A percentile compares a stretch with the other conserved stretches of the same genome.
These are phyloP conservation scores for Sarcodon aspratus DNA, from an alignment of 768 basidiomycete genomes.

Conservation along the genomic window DNA sequence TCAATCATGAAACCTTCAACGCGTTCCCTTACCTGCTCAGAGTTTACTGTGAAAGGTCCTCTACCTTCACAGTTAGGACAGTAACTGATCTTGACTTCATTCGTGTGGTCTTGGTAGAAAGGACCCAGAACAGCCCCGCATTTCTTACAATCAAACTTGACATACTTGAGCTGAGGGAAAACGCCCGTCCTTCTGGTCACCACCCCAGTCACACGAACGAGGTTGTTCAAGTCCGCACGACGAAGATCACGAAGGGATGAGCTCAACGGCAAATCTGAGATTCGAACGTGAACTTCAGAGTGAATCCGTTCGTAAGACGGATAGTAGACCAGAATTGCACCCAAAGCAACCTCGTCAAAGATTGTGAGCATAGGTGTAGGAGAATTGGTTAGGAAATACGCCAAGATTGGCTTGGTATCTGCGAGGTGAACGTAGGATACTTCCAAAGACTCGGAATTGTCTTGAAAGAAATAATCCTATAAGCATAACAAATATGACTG, in stretches of 20 bases:
- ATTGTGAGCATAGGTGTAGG: slow-evolving; percentile 88
- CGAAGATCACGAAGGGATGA: slow-evolving; percentile 90
- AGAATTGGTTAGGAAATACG: slow-evolving; percentile 95
- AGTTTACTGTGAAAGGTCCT: slow-evolving; percentile 94
- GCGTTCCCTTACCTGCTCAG: slow-evolving; percentile 66
- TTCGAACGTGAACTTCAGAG: slow-evolving; percentile 94
- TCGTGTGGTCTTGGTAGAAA: slow-evolving; percentile 94
- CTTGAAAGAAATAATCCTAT: slow-evolving; percentile 27
- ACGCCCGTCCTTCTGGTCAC: slow-evolving; percentile 94
- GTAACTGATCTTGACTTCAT: slow-evolving; percentile 88
- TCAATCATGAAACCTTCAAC: background rate
- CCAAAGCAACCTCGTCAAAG: slow-evolving; percentile 91
- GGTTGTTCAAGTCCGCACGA: slow-evolving; percentile 84
- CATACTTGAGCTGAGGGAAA: slow-evolving; percentile 98
- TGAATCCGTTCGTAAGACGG: slow-evolving; percentile 96
- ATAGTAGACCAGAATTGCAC: slow-evolving; percentile 91
- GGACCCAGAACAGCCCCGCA: slow-evolving; percentile 92
- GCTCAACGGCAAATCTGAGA: slow-evolving; percentile 85
- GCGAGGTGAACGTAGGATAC: slow-evolving; percentile 95
- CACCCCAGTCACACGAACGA: slow-evolving; percentile 91
- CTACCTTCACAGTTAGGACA: slow-evolving; percentile 91
- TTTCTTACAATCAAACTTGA: slow-evolving; percentile 96
- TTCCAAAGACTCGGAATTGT: slow-evolving; percentile 94
- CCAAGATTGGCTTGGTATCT: slow-evolving; percentile 85
- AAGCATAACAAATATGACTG: background rate